These are phyloP conservation scores for Barbatosphaeria neglecta DNA, from an alignment of 495 filamentous ascomycete species.

Conservation along the genomic window DNA sequence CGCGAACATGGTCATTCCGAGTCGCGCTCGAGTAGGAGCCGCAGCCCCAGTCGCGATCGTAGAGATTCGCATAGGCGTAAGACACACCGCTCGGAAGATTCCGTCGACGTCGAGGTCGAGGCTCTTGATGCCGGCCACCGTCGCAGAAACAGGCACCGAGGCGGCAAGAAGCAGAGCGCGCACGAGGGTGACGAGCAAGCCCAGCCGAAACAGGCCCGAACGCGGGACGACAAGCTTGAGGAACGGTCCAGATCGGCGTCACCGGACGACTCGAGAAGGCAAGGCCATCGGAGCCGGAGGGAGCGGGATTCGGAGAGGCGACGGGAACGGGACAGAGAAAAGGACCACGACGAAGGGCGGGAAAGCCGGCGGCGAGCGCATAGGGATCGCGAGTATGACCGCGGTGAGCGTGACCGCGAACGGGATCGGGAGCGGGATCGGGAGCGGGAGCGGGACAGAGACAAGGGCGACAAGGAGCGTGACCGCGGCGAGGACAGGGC, in stretches of 20 bases:
- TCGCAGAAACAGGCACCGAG: conserved; percentile 35
- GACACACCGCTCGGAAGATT: conserved; percentile 44
- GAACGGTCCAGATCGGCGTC: conserved; percentile 41
- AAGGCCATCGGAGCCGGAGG: conserved; percentile 39
- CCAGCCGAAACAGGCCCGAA: conserved; percentile 12
- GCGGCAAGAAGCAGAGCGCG: conserved; percentile 25
- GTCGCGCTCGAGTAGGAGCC: conserved; percentile 15
- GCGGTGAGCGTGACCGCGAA: conserved; percentile 26
- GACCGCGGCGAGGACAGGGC: conserved; percentile 34
- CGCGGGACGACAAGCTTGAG: conserved; percentile 25
- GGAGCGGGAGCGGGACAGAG: conserved; percentile 35
- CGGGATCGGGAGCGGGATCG: conserved; percentile 29
- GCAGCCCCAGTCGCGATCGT: conserved; percentile 31
- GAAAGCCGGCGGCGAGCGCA: not conserved
- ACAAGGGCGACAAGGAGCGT: too few species aligned
- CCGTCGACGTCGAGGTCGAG: conserved; percentile 33
- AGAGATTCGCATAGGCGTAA: conserved; percentile 41
- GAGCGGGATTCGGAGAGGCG: conserved; percentile 30
- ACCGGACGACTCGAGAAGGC: conserved; percentile 36
- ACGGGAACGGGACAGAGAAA: conserved; percentile 34
- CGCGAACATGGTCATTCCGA: conserved; percentile 14
- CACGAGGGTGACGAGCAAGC: conserved; percentile 24
- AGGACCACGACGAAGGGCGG: conserved; percentile 19
- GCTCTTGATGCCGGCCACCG: conserved; percentile 39
- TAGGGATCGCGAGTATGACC: conserved; percentile 18